These are phyloP conservation scores for Stenogyne calaminthoides DNA, from an alignment of 305 asterid genomes.

Conservation along the genomic window DNA sequence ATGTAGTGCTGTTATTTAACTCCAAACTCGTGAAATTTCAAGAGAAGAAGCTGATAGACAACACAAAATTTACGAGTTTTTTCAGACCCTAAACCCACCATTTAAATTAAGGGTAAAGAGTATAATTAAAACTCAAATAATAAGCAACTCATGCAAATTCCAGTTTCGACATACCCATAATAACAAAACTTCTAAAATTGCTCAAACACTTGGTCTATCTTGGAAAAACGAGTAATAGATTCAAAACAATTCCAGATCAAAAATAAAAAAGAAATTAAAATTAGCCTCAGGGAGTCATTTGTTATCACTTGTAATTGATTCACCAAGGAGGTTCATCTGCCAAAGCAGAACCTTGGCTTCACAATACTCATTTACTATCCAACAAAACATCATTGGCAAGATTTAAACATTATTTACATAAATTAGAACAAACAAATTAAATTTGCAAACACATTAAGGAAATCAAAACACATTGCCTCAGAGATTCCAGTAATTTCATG, in stretches of 20 bases:
- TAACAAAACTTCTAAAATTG: too few species aligned
- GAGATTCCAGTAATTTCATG: background rate
- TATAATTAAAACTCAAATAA: background rate
- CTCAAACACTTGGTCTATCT: too few species aligned
- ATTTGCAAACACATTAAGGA: too few species aligned
- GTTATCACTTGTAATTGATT: constrained; percentile 44
- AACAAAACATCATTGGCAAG: constrained; percentile 46
- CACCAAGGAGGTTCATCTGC: constrained; percentile 70
- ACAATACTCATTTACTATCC: constrained; percentile 59
- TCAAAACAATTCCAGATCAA: too few species aligned
- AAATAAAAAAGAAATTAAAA: too few species aligned
- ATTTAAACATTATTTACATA: background rate
- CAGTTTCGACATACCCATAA: too few species aligned
- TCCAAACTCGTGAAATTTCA: constrained; percentile 21
- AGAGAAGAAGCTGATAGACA: constrained; percentile 40
- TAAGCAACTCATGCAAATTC: too few species aligned
- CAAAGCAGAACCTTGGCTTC: constrained; percentile 54
- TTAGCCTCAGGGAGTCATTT: constrained; percentile 46
- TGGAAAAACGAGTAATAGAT: too few species aligned
- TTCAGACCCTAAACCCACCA: constrained; percentile 46
- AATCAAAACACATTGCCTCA: background rate
- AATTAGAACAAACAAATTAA: too few species aligned
- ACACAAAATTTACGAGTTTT: constrained; percentile 50
- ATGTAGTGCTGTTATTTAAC: constrained; percentile 34
- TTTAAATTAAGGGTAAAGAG: background rate